Percentiles rank a stretch among this genome's conserved stretches.
Evolutionary conservation across 2,329 filamentous ascomycete species (phyloP).

Genomic region (Exophiala dermatitidis): DNA sequence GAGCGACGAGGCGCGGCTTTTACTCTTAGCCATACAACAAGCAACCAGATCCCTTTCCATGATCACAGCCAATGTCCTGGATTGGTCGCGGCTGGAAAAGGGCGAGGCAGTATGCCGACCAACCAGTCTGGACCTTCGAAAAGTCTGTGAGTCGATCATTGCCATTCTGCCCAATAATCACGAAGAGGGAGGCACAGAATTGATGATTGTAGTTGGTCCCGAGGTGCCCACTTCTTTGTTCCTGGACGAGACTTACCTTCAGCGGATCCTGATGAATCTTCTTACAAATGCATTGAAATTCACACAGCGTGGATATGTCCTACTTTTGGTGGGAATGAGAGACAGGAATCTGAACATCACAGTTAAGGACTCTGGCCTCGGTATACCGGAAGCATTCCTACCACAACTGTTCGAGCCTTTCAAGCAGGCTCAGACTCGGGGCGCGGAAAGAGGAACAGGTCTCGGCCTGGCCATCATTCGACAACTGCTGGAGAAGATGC

Average conservation of each 20-base stretch:
- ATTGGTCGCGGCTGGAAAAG: conserved; percentile 35
- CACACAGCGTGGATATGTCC: conserved; percentile 51
- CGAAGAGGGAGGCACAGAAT: conserved; percentile 30
- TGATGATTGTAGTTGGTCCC: conserved; percentile 31
- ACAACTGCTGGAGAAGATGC: conserved; percentile 30
- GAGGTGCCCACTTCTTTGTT: conserved; percentile 31
- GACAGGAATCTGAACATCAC: conserved; percentile 52
- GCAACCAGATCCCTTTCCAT: conserved; percentile 33
- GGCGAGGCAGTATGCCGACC: conserved; percentile 30
- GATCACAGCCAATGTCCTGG: conserved; percentile 35
- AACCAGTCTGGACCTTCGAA: conserved; percentile 30
- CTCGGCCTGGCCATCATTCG: conserved; percentile 31
- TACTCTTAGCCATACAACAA: conserved; percentile 32
- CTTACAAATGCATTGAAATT: conserved; percentile 33
- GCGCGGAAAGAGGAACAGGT: conserved; percentile 29
- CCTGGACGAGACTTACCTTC: conserved; percentile 33
- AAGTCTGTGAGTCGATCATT: conserved; percentile 32
- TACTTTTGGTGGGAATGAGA: conserved; percentile 47
- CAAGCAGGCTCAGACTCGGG: conserved; percentile 31
- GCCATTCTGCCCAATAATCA: conserved; percentile 31
- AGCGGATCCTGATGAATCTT: conserved; percentile 42
- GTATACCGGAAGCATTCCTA: conserved; percentile 46
- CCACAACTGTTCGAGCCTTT: conserved; percentile 64
- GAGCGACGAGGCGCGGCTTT: conserved; percentile 30
- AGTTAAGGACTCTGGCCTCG: conserved; percentile 29